A percentile compares a stretch with the other conserved stretches of the same genome.
Conservation (phyloP, 805 yeast species). For the Lipomyces starkeyi region DNA sequence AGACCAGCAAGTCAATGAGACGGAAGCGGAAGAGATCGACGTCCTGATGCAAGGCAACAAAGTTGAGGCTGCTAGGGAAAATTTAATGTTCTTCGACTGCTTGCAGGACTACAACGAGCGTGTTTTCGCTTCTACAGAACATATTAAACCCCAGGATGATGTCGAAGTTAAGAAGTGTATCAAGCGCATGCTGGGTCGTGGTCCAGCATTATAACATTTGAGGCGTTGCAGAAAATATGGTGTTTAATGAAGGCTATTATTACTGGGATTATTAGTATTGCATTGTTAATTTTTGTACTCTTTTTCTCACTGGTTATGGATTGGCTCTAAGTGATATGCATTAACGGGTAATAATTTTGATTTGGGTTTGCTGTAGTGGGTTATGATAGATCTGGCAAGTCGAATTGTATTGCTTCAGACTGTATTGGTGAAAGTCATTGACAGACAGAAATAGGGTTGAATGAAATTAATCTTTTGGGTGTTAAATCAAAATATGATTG, state of each 20-base stretch:
- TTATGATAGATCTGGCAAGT: not conserved
- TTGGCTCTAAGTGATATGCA: not conserved
- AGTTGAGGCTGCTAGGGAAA: not conserved
- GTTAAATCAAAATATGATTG: not conserved
- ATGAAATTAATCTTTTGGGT: not conserved
- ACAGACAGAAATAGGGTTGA: not conserved
- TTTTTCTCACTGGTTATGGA: not conserved
- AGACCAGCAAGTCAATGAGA: slow-evolving; percentile 6
- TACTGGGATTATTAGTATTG: not conserved
- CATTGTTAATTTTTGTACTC: not conserved
- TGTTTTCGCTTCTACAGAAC: slow-evolving; percentile 6
- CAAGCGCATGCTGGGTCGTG: slow-evolving; percentile 28
- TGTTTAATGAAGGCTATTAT: not conserved
- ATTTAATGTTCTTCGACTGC: slow-evolving; percentile 17
- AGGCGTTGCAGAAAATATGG: not conserved
- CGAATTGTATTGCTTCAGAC: not conserved
- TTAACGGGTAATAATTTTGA: not conserved
- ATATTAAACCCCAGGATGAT: slow-evolving; percentile 18
- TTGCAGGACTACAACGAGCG: slow-evolving; percentile 17
- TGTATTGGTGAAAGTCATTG: not conserved
- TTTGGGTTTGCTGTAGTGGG: not conserved
- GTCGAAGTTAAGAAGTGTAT: slow-evolving; percentile 25
- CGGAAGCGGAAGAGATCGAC: not conserved
- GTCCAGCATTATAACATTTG: slow-evolving; percentile 12
- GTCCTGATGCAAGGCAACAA: not conserved